These are phyloP conservation scores for Flaveria ramosissima DNA, from an alignment of 129 eudicot species.

Conservation along the genomic window DNA sequence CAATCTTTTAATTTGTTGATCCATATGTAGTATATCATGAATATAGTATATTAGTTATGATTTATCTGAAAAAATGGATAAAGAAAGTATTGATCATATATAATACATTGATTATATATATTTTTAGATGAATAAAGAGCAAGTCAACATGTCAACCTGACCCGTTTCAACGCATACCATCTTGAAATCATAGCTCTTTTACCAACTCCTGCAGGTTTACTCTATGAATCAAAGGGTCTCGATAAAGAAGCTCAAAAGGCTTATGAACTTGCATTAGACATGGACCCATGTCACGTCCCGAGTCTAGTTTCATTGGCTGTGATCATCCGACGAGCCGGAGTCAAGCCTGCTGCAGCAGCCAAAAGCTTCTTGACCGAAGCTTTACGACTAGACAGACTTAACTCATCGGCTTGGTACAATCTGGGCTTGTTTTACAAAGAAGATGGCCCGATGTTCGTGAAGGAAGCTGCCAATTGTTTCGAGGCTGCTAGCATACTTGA, in stretches of 20 bases:
- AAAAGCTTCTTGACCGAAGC: slow-evolving; percentile 82
- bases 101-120: too few relatives aligned
- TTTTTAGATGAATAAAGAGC: too few relatives aligned
- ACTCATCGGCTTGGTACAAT: slow-evolving; percentile 71
- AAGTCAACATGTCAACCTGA: background rate
- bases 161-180: background rate
- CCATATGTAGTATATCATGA: too few relatives aligned
- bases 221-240: slow-evolving; percentile 71
- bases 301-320: slow-evolving; percentile 72
- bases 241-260: slow-evolving; percentile 70
- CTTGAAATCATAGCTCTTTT: background rate
- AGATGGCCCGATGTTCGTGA: slow-evolving; percentile 41
- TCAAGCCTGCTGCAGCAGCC: slow-evolving; percentile 42
- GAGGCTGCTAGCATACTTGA: slow-evolving; percentile 71
- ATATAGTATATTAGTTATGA: background rate
- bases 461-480: slow-evolving; percentile 81
- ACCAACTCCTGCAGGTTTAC: slow-evolving; percentile 48
- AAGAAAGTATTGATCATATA: background rate
- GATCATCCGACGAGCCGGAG: slow-evolving; percentile 54
- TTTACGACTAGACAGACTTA: slow-evolving; percentile 63
- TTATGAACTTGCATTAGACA: slow-evolving; percentile 52
- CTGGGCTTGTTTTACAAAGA: slow-evolving; percentile 77
- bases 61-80: background rate
- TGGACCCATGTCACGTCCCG: slow-evolving; percentile 68
- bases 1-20: background rate